A percentile compares a stretch with the other conserved stretches of the same genome.
Evolutionary conservation across 768 basidiomycete genomes (phyloP).

Genomic region (Tulasnella sp.): DNA sequence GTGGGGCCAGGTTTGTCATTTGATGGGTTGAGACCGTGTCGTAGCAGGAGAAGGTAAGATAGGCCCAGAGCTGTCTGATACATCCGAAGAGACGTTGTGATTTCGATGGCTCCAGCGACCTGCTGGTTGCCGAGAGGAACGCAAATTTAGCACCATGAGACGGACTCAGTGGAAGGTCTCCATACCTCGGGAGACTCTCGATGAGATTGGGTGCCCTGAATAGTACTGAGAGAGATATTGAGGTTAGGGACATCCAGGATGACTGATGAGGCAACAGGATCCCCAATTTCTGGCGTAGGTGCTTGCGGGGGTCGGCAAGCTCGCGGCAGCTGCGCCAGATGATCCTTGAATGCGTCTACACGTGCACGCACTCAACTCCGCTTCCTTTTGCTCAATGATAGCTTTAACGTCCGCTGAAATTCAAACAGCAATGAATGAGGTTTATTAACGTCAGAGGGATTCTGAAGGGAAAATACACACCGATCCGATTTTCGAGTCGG

Average conservation of each 20-base stretch:
- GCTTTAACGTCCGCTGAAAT: neutral
- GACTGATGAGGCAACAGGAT: neutral
- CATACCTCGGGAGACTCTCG: neutral
- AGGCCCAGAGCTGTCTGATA: neutral
- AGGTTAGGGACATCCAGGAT: neutral
- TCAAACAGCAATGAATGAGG: neutral
- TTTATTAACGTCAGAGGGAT: no score
- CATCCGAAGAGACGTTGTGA: neutral
- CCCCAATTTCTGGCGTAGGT: neutral
- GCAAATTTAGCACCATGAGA: neutral
- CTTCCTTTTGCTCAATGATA: neutral
- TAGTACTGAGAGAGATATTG: neutral
- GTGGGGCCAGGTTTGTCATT: conserved; percentile 18
- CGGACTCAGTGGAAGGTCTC: neutral
- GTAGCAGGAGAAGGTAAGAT: neutral
- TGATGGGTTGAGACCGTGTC: neutral
- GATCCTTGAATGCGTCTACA: neutral
- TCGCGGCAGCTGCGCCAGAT: neutral
- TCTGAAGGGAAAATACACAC: neutral
- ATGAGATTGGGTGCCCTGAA: neutral
- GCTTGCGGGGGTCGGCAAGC: neutral
- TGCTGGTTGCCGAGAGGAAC: neutral
- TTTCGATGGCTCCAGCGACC: neutral
- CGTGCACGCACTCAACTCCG: neutral
- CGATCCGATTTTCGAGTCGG: conserved; percentile 2